Percentiles rank a stretch among this genome's conserved stretches.
Conservation (phyloP, 73 alveolate genomes). For the Symbiodinium pilosum region DNA sequence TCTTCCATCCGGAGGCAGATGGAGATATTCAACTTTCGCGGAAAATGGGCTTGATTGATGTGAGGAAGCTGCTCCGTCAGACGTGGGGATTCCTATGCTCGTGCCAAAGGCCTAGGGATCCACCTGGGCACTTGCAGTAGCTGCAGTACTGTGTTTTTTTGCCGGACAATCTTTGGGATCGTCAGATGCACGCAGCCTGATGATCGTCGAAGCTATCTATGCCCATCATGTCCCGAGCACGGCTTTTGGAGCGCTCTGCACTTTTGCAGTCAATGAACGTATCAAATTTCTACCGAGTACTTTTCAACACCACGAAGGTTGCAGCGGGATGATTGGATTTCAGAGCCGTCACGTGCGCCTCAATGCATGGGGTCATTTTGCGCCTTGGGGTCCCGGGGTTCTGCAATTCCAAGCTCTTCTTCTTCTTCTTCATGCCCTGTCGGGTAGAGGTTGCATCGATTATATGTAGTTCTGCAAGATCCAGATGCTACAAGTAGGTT, state of each 20-base stretch:
- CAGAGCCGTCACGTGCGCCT: slow-evolving; percentile 1
- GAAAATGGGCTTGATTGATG: not conserved
- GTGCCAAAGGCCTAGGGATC: slow-evolving; percentile 27
- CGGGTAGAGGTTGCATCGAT: too few species aligned
- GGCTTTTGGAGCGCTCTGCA: not conserved
- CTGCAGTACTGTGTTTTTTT: not conserved
- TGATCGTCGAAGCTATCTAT: not conserved
- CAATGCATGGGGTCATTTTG: too few species aligned
- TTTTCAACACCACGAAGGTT: not conserved
- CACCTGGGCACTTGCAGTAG: too few species aligned
- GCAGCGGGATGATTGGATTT: not conserved
- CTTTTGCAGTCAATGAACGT: too few species aligned
- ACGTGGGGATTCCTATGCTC: slow-evolving; percentile 63
- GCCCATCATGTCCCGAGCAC: not conserved
- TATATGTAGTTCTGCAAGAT: too few species aligned
- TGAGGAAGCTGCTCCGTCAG: slow-evolving; percentile 45
- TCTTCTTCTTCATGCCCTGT: too few species aligned
- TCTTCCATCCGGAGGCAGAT: not conserved
- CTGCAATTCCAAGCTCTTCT: too few species aligned
- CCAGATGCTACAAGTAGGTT: too few species aligned
- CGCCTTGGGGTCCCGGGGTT: too few species aligned
- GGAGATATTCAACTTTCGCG: not conserved
- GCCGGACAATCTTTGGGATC: too few species aligned
- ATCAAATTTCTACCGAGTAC: too few species aligned
- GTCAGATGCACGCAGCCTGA: slow-evolving; percentile 6